Base-by-base conservation (phyloP, 2,329 filamentous ascomycete species). In the Exophiala lecanii-corni region DNA sequence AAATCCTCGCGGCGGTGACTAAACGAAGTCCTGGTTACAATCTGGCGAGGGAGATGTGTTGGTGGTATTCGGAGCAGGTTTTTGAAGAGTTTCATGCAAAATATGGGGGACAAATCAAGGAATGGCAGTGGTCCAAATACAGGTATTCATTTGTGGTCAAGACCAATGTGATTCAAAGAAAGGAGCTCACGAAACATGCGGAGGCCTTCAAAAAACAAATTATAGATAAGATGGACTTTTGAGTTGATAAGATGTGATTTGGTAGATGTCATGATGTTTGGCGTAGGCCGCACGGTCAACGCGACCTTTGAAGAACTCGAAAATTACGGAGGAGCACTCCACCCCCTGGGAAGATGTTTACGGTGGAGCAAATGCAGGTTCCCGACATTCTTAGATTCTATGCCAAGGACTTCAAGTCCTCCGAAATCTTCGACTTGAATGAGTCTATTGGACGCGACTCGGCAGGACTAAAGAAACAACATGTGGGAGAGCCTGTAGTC, bases 81-180 rank as follows among this genome's bases (percentile, higher is more conserved):
- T 39, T 53, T 20, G 39, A 45, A 15, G 33, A 39, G n/a, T 44
- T 48, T 38, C 23, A 43, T 30, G 33, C 41, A 21, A 41, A 49
- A 15, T 50, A 45, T 33, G 39, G 36, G 3, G 36, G 41, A 2
- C 30, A 31, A 19, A 31, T 55, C 10, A 53, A 53, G 32, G 47
- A 53, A 20, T 55, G 50, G 47, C 39, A 43, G 30, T 53, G 44
- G 50, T 38, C 50, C 9, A 41, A 43, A 19, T 51, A 49, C 31
- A 37, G 52, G 16, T 55, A 53, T 25, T 50, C 45, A 13, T 55
- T 55, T 28, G 45, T 53, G 9, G 44, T 55, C 33, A 47, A 42
- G 34, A 50, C 47, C 16, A 44, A 35, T 17, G 44, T 47, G 7
- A 45, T 55, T 12, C 31, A 39, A 26, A 35, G 52, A 9, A 43